Evolutionary conservation across 805 yeast species (phyloP).

Genomic region (Metschnikowia kunwiensis): DNA sequence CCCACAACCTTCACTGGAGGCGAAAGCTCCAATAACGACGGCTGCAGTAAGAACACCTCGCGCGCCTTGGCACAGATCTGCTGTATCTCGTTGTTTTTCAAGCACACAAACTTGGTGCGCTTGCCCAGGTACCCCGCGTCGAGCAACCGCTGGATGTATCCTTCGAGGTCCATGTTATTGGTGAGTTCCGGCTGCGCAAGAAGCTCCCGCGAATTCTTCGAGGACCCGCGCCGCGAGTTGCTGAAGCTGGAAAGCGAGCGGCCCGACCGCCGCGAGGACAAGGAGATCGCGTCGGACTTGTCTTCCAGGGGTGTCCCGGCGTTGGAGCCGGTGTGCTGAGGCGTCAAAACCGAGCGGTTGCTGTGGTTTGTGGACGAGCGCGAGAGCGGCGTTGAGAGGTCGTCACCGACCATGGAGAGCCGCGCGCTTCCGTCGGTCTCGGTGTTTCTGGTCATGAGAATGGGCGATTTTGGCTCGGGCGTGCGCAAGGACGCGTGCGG

Average conservation of each 20-base stretch:
- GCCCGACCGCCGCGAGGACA: constrained; percentile 16
- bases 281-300: constrained; percentile 17
- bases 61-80: constrained; percentile 83
- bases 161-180: constrained; percentile 61
- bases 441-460: constrained; percentile 53
- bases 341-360: constrained; percentile 15
- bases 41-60: constrained; percentile 86
- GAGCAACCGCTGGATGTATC: constrained; percentile 80
- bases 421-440: constrained; percentile 23
- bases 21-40: constrained; percentile 79
- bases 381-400: constrained; percentile 20
- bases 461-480: constrained; percentile 71
- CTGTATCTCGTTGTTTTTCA: constrained; percentile 80
- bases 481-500: constrained; percentile 50
- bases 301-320: constrained; percentile 13
- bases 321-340: constrained; percentile 19
- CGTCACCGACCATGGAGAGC: constrained; percentile 15
- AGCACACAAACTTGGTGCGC: constrained; percentile 82
- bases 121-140: constrained; percentile 97
- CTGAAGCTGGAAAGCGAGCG: constrained; percentile 18
- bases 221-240: constrained; percentile 15
- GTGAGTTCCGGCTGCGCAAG: constrained; percentile 15
- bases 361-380: constrained; percentile 20
- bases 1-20: constrained; percentile 88
- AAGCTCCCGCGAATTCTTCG: constrained; percentile 12